phyloP scores from a whole-genome alignment of 257 asterid species.

The Henckelia pumila region DNA sequence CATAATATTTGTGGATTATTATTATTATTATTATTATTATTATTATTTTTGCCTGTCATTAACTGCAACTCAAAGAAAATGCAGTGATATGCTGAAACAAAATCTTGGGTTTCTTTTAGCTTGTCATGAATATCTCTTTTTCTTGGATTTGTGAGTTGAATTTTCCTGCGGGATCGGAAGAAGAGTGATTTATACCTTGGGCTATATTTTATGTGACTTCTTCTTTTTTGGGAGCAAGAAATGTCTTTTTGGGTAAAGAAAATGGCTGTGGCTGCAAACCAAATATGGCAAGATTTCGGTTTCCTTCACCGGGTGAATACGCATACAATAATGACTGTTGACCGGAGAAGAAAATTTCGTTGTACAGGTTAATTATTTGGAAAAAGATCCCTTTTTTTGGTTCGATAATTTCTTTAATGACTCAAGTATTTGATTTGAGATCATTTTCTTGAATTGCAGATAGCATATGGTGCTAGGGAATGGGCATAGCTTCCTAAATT shows the following conservation, averaged over 20 bases:
- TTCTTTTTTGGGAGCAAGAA: conserved; percentile 15
- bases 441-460: conserved; percentile 14
- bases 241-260: not conserved
- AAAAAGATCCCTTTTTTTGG: not conserved
- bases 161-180: not conserved
- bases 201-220: conserved; percentile 26
- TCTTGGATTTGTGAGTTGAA: not conserved
- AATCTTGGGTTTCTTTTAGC: not conserved
- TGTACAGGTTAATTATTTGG: conserved; percentile 18
- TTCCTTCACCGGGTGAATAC: conserved; percentile 10
- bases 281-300: conserved; percentile 21
- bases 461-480: conserved; percentile 13
- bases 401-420: not conserved
- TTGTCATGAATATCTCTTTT: not conserved
- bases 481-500: conserved; percentile 9
- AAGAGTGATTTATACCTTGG: not conserved
- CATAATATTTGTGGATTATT: not conserved
- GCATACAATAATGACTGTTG: conserved; percentile 16
- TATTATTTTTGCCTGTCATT: not conserved
- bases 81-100: not conserved
- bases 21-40: no score
- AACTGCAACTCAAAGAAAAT: not conserved
- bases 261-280: conserved; percentile 16
- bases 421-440: conserved; percentile 6
- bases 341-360: conserved; percentile 1